Conservation (phyloP, 2,329 filamentous ascomycete genomes). For the Botrytis hyacinthi region DNA sequence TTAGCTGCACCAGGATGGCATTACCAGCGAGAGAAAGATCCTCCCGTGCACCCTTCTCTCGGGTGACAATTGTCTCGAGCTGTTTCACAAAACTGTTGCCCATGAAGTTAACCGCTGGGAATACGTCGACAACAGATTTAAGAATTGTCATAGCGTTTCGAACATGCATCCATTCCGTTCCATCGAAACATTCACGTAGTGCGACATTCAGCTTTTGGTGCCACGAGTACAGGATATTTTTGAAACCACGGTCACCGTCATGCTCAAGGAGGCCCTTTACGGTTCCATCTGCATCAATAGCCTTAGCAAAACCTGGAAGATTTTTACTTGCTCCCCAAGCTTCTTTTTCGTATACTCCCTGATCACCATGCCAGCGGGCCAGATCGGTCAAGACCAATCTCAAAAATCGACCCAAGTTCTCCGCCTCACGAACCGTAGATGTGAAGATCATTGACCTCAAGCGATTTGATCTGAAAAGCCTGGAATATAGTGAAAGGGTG, state of each 20-base stretch:
- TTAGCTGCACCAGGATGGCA: conserved; percentile 68
- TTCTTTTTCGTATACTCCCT: conserved; percentile 75
- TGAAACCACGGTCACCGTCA: conserved; percentile 80
- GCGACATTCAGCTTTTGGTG: conserved; percentile 79
- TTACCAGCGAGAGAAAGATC: conserved; percentile 73
- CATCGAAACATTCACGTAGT: conserved; percentile 76
- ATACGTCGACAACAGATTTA: conserved; percentile 75
- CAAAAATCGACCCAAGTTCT: conserved; percentile 89
- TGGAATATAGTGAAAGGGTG: conserved; percentile 77
- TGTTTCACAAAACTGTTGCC: conserved; percentile 64
- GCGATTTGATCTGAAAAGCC: conserved; percentile 79
- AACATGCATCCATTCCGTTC: conserved; percentile 95
- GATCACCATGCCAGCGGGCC: conserved; percentile 78
- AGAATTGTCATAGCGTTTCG: conserved; percentile 90
- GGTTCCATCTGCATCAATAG: conserved; percentile 67
- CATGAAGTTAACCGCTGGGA: conserved; percentile 89
- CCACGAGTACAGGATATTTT: conserved; percentile 83
- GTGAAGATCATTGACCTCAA: conserved; percentile 82
- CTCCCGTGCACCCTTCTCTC: conserved; percentile 63
- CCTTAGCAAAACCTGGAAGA: conserved; percentile 75
- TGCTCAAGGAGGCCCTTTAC: conserved; percentile 74
- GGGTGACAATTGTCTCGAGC: conserved; percentile 62
- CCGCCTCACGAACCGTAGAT: conserved; percentile 85
- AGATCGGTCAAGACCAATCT: conserved; percentile 79
- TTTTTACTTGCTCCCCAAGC: conserved; percentile 65